Conservation (phyloP, 108 stramenopile genomes). For the Mediolabrus comicus region DNA sequence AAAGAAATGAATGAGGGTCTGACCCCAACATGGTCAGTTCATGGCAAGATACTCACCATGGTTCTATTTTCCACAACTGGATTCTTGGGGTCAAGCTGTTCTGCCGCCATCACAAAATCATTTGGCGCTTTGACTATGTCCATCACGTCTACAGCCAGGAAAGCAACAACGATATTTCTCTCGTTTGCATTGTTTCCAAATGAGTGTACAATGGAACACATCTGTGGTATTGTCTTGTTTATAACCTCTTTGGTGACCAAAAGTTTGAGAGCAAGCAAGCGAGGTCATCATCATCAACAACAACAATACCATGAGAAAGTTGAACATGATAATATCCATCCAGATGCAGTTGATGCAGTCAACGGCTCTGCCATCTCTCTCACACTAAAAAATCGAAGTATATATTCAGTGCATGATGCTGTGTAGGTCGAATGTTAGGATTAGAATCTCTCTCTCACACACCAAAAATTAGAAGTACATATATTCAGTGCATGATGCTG, state of each 20-base stretch:
- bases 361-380: neutral
- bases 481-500: neutral
- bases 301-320: neutral
- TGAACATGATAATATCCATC: neutral
- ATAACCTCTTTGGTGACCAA: conserved; percentile 77
- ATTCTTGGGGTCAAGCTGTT: conserved; percentile 80
- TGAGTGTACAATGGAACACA: conserved; percentile 78
- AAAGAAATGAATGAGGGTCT: conserved; percentile 66
- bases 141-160: conserved; percentile 84
- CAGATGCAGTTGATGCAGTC: neutral
- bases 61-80: conserved; percentile 78
- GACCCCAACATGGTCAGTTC: conserved; percentile 66
- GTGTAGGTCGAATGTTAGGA: no score
- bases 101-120: conserved; percentile 88
- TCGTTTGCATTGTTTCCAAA: conserved; percentile 85
- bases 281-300: conserved; percentile 7
- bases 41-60: conserved; percentile 62
- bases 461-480: no score
- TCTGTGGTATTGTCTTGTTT: conserved; percentile 76
- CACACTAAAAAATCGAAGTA: no score
- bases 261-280: conserved; percentile 51
- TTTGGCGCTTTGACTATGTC: conserved; percentile 91
- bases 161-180: conserved; percentile 89
- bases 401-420: neutral
- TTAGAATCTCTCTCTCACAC: no score